Evolutionary conservation across 1,139 yeast genomes (phyloP).

Genomic region (Debaryomyces singareniensis): DNA sequence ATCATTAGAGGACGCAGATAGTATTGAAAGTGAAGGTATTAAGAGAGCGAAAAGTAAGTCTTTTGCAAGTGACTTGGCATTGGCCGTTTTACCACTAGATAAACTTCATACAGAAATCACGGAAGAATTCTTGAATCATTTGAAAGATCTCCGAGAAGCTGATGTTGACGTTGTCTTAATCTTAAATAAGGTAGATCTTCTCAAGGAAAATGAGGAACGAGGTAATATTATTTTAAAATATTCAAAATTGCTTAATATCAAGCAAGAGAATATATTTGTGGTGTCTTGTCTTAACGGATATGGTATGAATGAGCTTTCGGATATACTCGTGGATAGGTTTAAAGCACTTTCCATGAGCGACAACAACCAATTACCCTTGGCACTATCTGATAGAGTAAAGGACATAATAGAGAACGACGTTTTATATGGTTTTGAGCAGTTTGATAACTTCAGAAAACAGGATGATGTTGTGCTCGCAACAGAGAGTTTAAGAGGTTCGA

Average conservation of each 20-base stretch:
- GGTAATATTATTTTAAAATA: constrained; percentile 14
- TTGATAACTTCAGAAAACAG: constrained; percentile 40
- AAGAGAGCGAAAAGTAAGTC: constrained; percentile 62
- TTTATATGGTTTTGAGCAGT: constrained; percentile 61
- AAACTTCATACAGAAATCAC: constrained; percentile 4
- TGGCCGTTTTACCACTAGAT: constrained; percentile 42
- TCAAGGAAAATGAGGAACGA: constrained; percentile 16
- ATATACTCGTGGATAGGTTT: constrained; percentile 35
- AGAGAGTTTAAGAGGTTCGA: constrained; percentile 67
- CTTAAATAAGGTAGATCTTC: constrained; percentile 59
- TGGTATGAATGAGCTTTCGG: constrained; percentile 49
- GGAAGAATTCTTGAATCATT: constrained; percentile 25
- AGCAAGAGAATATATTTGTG: constrained; percentile 26
- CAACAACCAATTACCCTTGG: constrained; percentile 49
- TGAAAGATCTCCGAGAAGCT: constrained; percentile 19
- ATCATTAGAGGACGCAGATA: constrained; percentile 37
- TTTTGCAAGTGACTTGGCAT: constrained; percentile 52
- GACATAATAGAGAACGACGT: constrained; percentile 73
- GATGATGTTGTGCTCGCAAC: constrained; percentile 79
- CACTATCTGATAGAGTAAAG: constrained; percentile 67
- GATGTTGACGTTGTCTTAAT: constrained; percentile 34
- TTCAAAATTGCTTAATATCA: constrained; percentile 16
- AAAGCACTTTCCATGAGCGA: constrained; percentile 43
- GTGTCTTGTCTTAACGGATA: constrained; percentile 58
- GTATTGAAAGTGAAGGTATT: constrained; percentile 80